Conservation (phyloP, 78 protist species). For the Salpingoeca rosetta region DNA sequence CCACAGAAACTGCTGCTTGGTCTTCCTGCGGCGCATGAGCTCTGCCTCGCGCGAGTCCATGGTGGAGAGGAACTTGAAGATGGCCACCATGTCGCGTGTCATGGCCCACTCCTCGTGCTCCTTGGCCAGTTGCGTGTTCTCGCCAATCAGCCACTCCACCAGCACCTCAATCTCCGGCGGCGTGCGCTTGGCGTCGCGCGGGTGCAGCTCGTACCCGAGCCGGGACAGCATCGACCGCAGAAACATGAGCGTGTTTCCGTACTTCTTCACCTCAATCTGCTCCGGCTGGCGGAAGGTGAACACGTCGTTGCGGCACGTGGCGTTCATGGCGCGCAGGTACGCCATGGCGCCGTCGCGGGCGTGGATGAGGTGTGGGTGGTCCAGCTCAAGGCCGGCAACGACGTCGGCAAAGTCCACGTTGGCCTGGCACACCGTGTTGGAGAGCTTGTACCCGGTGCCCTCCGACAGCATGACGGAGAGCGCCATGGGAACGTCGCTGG, state of each 20-base stretch:
- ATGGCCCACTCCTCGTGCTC: slow-evolving; percentile 16
- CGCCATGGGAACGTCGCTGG: not conserved
- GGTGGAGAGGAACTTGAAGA: slow-evolving; percentile 16
- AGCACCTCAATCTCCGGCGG: slow-evolving; percentile 26
- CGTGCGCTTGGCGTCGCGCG: not conserved
- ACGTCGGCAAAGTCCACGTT: not conserved
- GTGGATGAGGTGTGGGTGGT: not conserved
- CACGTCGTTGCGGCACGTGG: not conserved
- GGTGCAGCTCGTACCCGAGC: not conserved
- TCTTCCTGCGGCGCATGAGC: slow-evolving; percentile 12
- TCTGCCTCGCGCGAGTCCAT: slow-evolving; percentile 20
- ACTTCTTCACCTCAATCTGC: slow-evolving; percentile 13
- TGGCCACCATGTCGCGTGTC: slow-evolving; percentile 32
- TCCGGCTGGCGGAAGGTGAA: slow-evolving; percentile 4
- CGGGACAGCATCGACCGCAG: not conserved
- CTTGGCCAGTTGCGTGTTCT: not conserved
- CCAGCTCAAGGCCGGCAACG: not conserved
- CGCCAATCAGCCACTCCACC: not conserved
- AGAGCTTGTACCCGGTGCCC: slow-evolving; percentile 2
- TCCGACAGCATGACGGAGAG: not conserved
- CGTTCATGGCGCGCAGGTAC: not conserved
- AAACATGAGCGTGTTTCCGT: slow-evolving; percentile 4
- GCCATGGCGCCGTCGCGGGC: not conserved
- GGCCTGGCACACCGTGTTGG: slow-evolving; percentile 5
- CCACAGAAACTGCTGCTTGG: not conserved